Percentiles rank a stretch among this genome's conserved stretches.
Conservation (phyloP, 2,329 filamentous ascomycete species). For the Alternaria gansuensis region DNA sequence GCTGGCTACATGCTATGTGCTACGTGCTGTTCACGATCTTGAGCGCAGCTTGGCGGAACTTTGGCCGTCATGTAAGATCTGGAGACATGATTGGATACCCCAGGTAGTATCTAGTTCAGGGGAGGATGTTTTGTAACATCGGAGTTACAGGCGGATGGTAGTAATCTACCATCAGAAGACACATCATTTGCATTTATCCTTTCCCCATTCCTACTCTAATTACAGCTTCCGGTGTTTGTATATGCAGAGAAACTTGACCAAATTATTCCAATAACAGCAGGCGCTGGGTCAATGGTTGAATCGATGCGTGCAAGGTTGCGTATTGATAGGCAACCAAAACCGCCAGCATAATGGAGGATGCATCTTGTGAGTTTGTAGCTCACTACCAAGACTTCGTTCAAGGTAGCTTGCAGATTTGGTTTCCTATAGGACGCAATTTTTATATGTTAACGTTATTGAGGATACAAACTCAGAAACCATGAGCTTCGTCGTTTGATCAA, state of each 20-base stretch:
- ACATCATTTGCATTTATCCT: not conserved
- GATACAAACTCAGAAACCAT: not conserved
- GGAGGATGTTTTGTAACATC: not conserved
- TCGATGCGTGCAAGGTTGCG: too few species aligned
- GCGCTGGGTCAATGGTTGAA: too few species aligned
- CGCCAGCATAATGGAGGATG: not conserved
- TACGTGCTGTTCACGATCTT: not conserved
- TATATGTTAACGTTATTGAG: too few species aligned
- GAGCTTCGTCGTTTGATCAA: not conserved
- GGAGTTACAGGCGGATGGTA: not conserved
- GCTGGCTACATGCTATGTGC: slow-evolving; percentile 1
- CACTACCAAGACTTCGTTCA: not conserved
- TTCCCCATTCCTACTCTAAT: not conserved
- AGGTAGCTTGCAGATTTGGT: not conserved
- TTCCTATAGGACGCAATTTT: too few species aligned
- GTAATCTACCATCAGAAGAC: not conserved
- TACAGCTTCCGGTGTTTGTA: not conserved
- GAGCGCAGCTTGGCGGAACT: not conserved
- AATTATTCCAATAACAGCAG: too few species aligned
- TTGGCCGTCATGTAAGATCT: not conserved
- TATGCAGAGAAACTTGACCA: too few species aligned
- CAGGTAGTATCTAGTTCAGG: not conserved
- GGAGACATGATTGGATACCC: slow-evolving; percentile 4
- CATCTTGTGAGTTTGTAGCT: not conserved
- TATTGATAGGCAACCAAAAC: not conserved